These are phyloP conservation scores for Pseudofabraea citricarpa DNA, from an alignment of 2,329 filamentous ascomycete species.

Conservation along the genomic window DNA sequence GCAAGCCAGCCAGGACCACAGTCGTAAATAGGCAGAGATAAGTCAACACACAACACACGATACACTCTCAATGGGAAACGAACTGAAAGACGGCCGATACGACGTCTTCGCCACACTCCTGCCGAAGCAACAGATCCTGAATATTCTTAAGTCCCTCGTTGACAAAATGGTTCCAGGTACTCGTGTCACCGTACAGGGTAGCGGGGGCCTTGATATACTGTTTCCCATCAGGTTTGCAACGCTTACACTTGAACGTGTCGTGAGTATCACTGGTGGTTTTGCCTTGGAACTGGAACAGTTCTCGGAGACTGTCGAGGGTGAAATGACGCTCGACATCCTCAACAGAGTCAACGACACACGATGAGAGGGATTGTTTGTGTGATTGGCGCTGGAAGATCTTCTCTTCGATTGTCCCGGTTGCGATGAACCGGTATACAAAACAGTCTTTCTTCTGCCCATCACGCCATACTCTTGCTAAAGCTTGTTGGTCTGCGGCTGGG, in stretches of 20 bases:
- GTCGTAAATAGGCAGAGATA: no score
- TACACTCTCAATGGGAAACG: conserved; percentile 87
- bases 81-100: conserved; percentile 98
- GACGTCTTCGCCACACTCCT: conserved; percentile 72
- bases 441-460: conserved; percentile 99
- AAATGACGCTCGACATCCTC: conserved; percentile 98
- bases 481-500: conserved; percentile 94
- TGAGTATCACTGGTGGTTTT: conserved; percentile 90
- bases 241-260: conserved; percentile 97
- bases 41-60: no score
- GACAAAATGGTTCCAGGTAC: conserved; percentile 97
- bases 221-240: conserved; percentile 81
- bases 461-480: conserved; percentile 94
- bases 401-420: conserved; percentile 95
- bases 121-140: conserved; percentile 84
- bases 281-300: conserved; percentile 88
- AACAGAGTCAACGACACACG: conserved; percentile 91
- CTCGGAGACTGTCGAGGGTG: conserved; percentile 81
- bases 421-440: conserved; percentile 99
- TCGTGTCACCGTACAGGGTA: conserved; percentile 96
- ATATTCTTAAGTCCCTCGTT: conserved; percentile 77
- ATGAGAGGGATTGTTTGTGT: conserved; percentile 95
- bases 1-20: no score
- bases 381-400: conserved; percentile 99
- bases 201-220: conserved; percentile 89